Evolutionary conservation across 2,329 filamentous ascomycete species (phyloP).

Genomic region (Pestalotiopsis sp.): DNA sequence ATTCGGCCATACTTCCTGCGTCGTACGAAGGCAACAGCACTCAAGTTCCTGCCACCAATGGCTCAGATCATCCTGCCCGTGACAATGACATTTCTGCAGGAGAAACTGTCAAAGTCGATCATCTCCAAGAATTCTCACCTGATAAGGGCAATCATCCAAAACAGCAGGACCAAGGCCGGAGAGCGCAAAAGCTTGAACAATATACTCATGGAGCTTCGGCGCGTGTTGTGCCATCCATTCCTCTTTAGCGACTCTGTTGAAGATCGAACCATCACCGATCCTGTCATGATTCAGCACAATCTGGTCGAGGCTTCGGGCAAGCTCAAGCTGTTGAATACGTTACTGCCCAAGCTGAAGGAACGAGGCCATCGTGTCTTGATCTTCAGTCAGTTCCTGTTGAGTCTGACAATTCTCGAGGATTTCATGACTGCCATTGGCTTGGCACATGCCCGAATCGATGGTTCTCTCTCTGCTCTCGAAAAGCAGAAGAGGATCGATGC

Average conservation of each 20-base stretch:
- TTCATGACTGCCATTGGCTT: slow-evolving; percentile 79
- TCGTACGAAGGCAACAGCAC: slow-evolving; percentile 86
- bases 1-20: slow-evolving; percentile 74
- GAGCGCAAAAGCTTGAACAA: slow-evolving; percentile 88
- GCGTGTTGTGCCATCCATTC: slow-evolving; percentile 94
- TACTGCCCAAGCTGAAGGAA: slow-evolving; percentile 85
- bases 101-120: slow-evolving; percentile 92
- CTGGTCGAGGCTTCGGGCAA: slow-evolving; percentile 92
- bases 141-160: slow-evolving; percentile 82
- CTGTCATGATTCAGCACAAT: slow-evolving; percentile 71
- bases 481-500: slow-evolving; percentile 95
- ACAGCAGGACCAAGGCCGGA: slow-evolving; percentile 64
- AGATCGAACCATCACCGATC: slow-evolving; percentile 66
- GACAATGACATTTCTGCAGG: slow-evolving; percentile 93
- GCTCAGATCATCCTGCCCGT: slow-evolving; percentile 93
- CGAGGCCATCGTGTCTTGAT: slow-evolving; percentile 89
- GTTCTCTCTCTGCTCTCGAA: slow-evolving; percentile 76
- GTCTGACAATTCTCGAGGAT: slow-evolving; percentile 89
- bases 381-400: slow-evolving; percentile 92
- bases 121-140: slow-evolving; percentile 87
- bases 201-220: slow-evolving; percentile 91
- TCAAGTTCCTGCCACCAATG: slow-evolving; percentile 91
- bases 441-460: slow-evolving; percentile 80
- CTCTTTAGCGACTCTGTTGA: slow-evolving; percentile 91
- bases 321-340: slow-evolving; percentile 78